Base-by-base conservation (phyloP, 805 yeast species). In the Saccharomycopsis sp. region DNA sequence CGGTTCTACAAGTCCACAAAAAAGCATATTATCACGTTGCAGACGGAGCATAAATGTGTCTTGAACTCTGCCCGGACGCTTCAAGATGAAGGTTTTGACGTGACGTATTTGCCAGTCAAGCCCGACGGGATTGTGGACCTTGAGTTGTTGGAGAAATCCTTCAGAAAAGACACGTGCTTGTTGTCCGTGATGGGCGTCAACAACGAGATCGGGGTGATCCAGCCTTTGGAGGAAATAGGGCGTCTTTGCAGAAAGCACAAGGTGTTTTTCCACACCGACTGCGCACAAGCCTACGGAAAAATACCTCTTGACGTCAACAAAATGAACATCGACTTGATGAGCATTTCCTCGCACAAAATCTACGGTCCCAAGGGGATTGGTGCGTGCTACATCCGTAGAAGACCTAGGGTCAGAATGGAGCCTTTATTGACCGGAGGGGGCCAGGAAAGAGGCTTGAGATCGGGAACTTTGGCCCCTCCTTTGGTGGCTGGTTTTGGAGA, bases 331-430 rank as follows among this genome's bases (percentile, higher is more conserved):
- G 99, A 94, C 72, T 74, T 92, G 64, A 77, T 94, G 85, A 90
- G 97, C 21, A 87, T 94, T 61, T 89, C 97, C 0, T 91, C 97
- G 1, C 99, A 94, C 75, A 94, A 94, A 75, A 85, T 94, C 62
- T 94, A 94, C 73, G 99, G 99, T 3, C 99, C 99, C 64, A 94
- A 86, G 82, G 99, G 99, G 62, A 82, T 91, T 60, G 99, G 99
- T 67, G 99, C 99, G 8, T 78, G 91, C 65, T 94, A 80, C 68
- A 92, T 94, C 46, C 85, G 99, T 75, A 88, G 99, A 79, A 86
- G 99, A 73, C 99, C 99, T 62, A 85, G 99, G 74, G 99, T 94
- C 53, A 87, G 99, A 80, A 71, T 94, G 61, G 97, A 91, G 63
- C 97, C 99, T 21, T 77, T 94, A 57, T 88, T 94, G 64, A 87